A percentile compares a stretch with the other conserved stretches of the same genome.
These are phyloP conservation scores for Imleria badia DNA, from an alignment of 768 basidiomycete genomes.

Conservation along the genomic window DNA sequence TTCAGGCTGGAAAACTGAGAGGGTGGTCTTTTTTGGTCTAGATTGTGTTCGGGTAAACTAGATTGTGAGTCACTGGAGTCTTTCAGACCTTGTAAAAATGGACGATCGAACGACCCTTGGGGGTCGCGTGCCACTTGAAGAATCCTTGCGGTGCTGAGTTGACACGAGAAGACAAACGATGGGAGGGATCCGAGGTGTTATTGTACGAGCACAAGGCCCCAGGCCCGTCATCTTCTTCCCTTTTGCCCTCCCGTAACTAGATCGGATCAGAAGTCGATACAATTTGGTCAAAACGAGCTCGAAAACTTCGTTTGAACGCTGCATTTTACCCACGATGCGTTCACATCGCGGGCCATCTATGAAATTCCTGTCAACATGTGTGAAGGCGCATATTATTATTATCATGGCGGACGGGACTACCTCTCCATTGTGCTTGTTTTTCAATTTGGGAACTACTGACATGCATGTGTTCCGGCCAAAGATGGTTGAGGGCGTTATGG, in stretches of 20 bases:
- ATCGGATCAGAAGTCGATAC: conserved; percentile 28
- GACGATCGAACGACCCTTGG: conserved; percentile 9
- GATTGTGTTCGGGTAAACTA: not conserved
- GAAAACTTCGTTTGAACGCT: conserved; percentile 13
- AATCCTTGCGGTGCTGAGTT: conserved; percentile 2
- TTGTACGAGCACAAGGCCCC: not conserved
- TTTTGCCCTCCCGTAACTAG: not conserved
- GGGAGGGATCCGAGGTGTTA: conserved; percentile 2
- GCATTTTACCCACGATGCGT: conserved; percentile 22
- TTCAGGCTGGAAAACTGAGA: not conserved
- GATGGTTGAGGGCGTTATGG: not conserved
- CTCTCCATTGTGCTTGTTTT: not conserved
- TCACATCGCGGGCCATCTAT: conserved; percentile 26
- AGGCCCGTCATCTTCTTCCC: not conserved
- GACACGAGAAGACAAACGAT: not conserved
- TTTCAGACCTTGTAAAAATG: not conserved
- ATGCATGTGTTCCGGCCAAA: not conserved
- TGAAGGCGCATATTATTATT: not conserved
- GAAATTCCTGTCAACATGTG: conserved; percentile 14
- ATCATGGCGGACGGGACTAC: not conserved
- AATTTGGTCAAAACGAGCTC: conserved; percentile 30
- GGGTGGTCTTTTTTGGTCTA: conserved; percentile 11
- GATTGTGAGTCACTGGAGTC: too few relatives aligned
- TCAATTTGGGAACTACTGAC: not conserved
- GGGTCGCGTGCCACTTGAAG: not conserved